Evolutionary conservation across 2,329 filamentous ascomycete genomes (phyloP), one percentile per base, ranked within the genome.

Genomic region (Apiospora aurea): DNA sequence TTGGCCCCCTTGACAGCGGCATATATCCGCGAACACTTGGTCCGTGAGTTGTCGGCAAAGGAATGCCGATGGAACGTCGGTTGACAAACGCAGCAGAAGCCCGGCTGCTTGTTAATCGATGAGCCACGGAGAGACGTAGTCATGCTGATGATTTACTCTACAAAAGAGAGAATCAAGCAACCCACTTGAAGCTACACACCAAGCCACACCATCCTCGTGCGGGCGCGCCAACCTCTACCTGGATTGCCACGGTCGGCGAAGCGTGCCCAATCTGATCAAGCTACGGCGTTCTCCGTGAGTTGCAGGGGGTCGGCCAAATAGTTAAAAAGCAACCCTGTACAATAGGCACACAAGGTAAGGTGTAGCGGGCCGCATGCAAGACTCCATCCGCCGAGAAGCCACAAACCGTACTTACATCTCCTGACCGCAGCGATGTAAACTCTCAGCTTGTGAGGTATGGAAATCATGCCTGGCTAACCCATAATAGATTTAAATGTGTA

Each of bases 21-120:
- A 64, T 64, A 64, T 64, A 64, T 64, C 57, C 57, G 57, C 34
- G 57, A 64, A 64, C 57, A 64, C 57, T 64, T 64, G 57, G 57
- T 24, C 57, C 34, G 57, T 64, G 57, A 41, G 57, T 64, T 10
- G 57, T n/a, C 57, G 57, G 57, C 29, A 41, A 34, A 64, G 34
- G 4, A 64, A 41, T 64, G 57, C 57, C 57, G 57, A 64, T 64
- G 57, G 18, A 41, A 24, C 57, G 10, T 64, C 34, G 53, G 29
- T 34, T 29, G 29, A 14, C 41, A 14, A 38, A 61, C 53, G 29
- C 18, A 18, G 10, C 26, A 38, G 26, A 38, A 34, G 53, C 16
- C 29, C 34, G 34, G 4, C 13, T 8, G 53, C 26, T 34, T 5
- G 4, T n/a, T 41, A 13, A 41, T 14, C 5, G 41, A 64, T n/a